These are phyloP conservation scores for Leccinum disarticulatum DNA, from an alignment of 768 basidiomycete species.

Conservation along the genomic window DNA sequence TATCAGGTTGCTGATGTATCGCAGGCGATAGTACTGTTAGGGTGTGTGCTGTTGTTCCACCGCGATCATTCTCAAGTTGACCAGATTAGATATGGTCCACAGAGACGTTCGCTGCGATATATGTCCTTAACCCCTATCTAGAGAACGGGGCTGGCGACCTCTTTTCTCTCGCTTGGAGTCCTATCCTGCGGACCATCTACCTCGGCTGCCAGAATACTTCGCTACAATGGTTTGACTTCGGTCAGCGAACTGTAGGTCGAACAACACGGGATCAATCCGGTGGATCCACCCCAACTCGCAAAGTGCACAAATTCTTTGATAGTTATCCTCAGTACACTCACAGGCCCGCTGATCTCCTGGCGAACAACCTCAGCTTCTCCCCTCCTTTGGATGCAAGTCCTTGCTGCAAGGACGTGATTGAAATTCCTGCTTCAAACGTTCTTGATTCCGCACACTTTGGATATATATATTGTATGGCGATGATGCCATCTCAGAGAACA, in stretches of 20 bases:
- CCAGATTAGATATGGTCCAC: constrained; percentile 77
- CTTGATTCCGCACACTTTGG: constrained; percentile 92
- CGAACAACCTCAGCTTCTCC: constrained; percentile 50
- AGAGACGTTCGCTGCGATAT: constrained; percentile 59
- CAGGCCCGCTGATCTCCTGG: constrained; percentile 64
- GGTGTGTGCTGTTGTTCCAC: constrained; percentile 40
- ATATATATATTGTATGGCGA: constrained; percentile 84
- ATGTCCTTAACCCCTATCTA: constrained; percentile 72
- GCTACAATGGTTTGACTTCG: constrained; percentile 83
- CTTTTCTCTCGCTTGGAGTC: constrained; percentile 81
- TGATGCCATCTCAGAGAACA: constrained; percentile 42
- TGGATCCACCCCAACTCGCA: constrained; percentile 41
- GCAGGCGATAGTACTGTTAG: constrained; percentile 86
- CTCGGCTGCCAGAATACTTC: constrained; percentile 93
- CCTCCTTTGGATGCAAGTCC: constrained; percentile 34
- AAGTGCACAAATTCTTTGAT: constrained; percentile 89
- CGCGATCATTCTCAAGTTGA: constrained; percentile 6
- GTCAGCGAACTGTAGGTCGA: constrained; percentile 3
- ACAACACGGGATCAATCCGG: constrained; percentile 23
- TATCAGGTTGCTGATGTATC: constrained; percentile 4
- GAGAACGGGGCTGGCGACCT: constrained; percentile 85
- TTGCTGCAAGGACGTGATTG: constrained; percentile 32
- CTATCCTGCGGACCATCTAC: constrained; percentile 66
- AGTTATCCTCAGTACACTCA: constrained; percentile 77
- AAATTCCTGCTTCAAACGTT: constrained; percentile 67